Base-by-base conservation (phyloP, 345 rosid genomes). In the Raphanus sativus region DNA sequence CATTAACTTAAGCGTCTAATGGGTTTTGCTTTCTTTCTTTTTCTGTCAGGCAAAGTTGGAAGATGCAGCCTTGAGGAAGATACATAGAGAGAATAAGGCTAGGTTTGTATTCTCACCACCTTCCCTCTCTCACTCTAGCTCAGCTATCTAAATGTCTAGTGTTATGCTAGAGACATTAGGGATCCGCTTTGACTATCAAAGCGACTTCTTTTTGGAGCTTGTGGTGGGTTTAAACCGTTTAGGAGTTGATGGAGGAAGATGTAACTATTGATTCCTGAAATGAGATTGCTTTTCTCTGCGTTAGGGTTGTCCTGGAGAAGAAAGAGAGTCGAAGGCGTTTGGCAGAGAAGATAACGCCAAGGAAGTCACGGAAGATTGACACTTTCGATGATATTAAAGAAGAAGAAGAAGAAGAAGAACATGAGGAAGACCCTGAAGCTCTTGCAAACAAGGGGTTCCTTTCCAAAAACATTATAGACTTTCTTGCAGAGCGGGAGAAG, bases 401-500 rank as follows among this genome's bases (percentile, higher is more conserved):
- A 60, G 69, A 77, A 71, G 81, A 58, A 15, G 94, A 86, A 60
- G 69, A 77, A 71, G 71, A 77, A 15, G 92, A 88, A 65, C 21
- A 21, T 21, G 90, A 83, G 6, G 68, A 81, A 24, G 76, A 83
- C 64, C 75, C 83, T 30, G 87, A 80, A 52, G 21, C 85, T 65
- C 74, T 62, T n/a, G 82, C 54, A 26, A 62, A 69, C 12, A 85
- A 62, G 45, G 98, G 90, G 40, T 89, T 94, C 90, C 98, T 94
- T 80, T 93, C 97, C 1, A 80, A 76, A 62, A 82, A 90, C 75
- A 86, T 92, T 21, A 92, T 94, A 33, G 81, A 89, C 62, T 75
- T 90, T 81, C 98, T 94, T 45, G 94, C 95, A 0, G 86, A 88
- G 67, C 87, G 90, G 6, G 95, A 94, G 79, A 94, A 87, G 97